Percentiles rank a stretch among this genome's conserved stretches.
phyloP scores from a whole-genome alignment of 2,329 filamentous ascomycete genomes.

The Fonsecaea nubica region DNA sequence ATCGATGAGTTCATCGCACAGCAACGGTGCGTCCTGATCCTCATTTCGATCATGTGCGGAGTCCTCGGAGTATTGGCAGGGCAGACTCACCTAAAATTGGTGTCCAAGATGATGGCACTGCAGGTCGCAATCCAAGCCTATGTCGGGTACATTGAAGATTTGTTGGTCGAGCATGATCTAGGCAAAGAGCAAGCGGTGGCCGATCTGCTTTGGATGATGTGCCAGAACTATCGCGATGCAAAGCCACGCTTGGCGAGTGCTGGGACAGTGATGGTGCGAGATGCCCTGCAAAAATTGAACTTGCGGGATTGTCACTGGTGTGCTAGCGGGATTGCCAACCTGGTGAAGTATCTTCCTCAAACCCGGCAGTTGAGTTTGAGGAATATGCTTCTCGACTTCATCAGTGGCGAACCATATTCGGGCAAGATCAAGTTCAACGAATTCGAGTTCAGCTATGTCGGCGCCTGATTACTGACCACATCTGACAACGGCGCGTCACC shows the following conservation, averaged over 20 bases:
- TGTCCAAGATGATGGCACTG: constrained; percentile 15
- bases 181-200: constrained; percentile 22
- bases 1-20: constrained; percentile 27
- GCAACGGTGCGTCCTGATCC: constrained; percentile 25
- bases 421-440: constrained; percentile 26
- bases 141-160: constrained; percentile 17
- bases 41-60: constrained; percentile 23
- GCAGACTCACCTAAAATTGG: background rate
- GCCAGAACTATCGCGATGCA: constrained; percentile 27
- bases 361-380: constrained; percentile 19
- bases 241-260: constrained; percentile 12
- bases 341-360: constrained; percentile 29
- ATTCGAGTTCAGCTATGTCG: constrained; percentile 29
- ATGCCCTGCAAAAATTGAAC: constrained; percentile 20
- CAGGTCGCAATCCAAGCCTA: constrained; percentile 22
- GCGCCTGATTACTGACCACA: background rate
- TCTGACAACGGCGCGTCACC: background rate
- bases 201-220: constrained; percentile 32
- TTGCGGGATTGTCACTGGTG: constrained; percentile 28
- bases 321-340: constrained; percentile 27
- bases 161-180: constrained; percentile 27
- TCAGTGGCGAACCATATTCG: constrained; percentile 24
- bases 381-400: constrained; percentile 22
- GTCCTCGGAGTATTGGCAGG: constrained; percentile 19
- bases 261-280: background rate